Percentiles rank a stretch among this genome's conserved stretches.
These are phyloP conservation scores for Coniochaeta hoffmannii DNA, from an alignment of 2,329 filamentous ascomycete species.

Conservation along the genomic window DNA sequence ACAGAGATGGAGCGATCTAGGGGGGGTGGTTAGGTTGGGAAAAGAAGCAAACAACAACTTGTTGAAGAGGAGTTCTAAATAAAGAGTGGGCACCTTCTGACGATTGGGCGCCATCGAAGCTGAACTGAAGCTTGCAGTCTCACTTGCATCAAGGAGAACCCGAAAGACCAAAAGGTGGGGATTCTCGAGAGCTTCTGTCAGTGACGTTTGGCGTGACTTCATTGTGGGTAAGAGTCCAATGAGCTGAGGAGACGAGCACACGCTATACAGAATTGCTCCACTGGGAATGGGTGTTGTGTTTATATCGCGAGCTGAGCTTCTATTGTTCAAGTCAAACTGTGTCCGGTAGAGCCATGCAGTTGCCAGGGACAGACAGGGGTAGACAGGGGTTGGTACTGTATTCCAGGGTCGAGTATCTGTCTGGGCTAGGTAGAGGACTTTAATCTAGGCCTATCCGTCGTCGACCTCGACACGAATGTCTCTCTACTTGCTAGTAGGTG, in stretches of 20 bases:
- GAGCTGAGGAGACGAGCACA: not conserved
- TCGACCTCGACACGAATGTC: no score
- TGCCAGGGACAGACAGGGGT: no score
- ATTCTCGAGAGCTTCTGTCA: not conserved
- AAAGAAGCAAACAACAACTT: not conserved
- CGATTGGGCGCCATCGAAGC: not conserved
- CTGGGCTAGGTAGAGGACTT: no score
- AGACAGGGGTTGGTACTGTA: no score
- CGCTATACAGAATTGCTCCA: no score
- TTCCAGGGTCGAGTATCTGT: no score
- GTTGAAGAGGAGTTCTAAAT: not conserved
- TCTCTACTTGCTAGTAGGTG: no score
- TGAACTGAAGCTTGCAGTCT: constrained; percentile 1
- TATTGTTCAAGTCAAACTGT: no score
- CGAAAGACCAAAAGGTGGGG: not conserved
- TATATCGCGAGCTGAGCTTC: no score
- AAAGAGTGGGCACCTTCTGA: not conserved
- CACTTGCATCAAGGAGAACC: not conserved
- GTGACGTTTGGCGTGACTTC: constrained; percentile 2
- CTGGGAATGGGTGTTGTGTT: no score
- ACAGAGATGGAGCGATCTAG: not conserved
- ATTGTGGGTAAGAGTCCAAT: constrained; percentile 3
- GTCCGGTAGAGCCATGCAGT: no score
- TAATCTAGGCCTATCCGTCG: no score
- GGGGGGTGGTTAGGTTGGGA: not conserved